These are phyloP conservation scores for Citrullus amarus DNA, from an alignment of 306 rosid genomes.

Conservation along the genomic window DNA sequence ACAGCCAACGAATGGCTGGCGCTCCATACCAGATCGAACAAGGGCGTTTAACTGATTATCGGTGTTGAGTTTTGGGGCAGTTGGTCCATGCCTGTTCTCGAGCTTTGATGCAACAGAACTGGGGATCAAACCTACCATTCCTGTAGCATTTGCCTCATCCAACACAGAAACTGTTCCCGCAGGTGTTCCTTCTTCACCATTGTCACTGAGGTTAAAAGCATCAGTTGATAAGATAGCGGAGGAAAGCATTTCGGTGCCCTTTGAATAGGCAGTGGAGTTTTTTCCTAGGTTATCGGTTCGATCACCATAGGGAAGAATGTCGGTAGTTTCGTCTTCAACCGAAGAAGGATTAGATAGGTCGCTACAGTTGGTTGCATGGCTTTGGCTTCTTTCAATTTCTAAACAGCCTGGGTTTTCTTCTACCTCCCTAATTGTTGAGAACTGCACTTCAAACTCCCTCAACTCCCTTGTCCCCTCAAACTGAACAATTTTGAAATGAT, in stretches of 20 bases:
- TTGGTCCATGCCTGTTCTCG: conserved; percentile 36
- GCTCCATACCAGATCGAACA: conserved; percentile 46
- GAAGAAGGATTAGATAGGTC: conserved; percentile 95
- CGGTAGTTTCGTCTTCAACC: conserved; percentile 85
- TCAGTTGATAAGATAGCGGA: conserved; percentile 37
- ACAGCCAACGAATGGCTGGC: conserved; percentile 38
- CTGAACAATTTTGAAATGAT: conserved; percentile 48
- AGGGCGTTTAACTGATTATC: conserved; percentile 41
- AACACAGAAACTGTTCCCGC: conserved; percentile 39
- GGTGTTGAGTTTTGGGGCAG: conserved; percentile 38
- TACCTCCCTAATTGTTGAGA: conserved; percentile 41
- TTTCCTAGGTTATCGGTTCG: conserved; percentile 43
- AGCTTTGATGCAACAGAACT: conserved; percentile 18
- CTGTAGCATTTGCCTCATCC: conserved; percentile 34
- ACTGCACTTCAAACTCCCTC: conserved; percentile 38
- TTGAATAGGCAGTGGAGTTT: conserved; percentile 32
- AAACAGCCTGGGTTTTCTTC: conserved; percentile 41
- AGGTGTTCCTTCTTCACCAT: conserved; percentile 26
- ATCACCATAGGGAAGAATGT: conserved; percentile 45
- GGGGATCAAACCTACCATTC: conserved; percentile 16
- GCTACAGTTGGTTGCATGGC: conserved; percentile 82
- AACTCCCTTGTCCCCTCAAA: conserved; percentile 26
- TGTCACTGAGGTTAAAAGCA: conserved; percentile 31
- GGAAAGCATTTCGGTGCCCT: conserved; percentile 34
- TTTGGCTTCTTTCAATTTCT: conserved; percentile 70